Evolutionary conservation across 2,329 filamentous ascomycete genomes (phyloP).

Genomic region (Exophiala bonariae): DNA sequence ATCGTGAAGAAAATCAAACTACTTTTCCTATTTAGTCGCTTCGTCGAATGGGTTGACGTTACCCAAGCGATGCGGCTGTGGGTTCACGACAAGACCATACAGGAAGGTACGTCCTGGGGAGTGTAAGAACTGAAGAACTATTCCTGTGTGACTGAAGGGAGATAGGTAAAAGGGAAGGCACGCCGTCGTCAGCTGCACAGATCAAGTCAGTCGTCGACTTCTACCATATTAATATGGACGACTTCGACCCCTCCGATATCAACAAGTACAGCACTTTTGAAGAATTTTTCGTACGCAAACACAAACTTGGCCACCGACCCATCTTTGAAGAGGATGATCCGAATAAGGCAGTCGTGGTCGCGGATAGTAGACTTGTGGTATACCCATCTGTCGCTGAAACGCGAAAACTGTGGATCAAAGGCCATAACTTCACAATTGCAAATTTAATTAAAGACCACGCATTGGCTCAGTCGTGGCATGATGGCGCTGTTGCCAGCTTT

Average conservation of each 20-base stretch:
- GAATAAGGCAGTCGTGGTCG: slow-evolving; percentile 83
- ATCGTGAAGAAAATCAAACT: slow-evolving; percentile 44
- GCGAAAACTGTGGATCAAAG: slow-evolving; percentile 94
- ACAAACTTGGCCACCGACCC: slow-evolving; percentile 82
- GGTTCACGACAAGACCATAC: slow-evolving; percentile 38
- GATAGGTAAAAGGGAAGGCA: slow-evolving; percentile 85
- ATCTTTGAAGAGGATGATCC: slow-evolving; percentile 87
- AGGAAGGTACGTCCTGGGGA: slow-evolving; percentile 28
- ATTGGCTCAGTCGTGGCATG: slow-evolving; percentile 70
- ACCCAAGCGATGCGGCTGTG: slow-evolving; percentile 39
- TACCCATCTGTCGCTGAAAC: slow-evolving; percentile 86
- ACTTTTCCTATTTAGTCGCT: slow-evolving; percentile 42
- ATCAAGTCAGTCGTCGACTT: slow-evolving; percentile 91
- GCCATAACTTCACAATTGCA: slow-evolving; percentile 86
- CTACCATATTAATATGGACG: slow-evolving; percentile 88
- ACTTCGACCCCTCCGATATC: slow-evolving; percentile 75
- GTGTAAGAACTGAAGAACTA: background rate
- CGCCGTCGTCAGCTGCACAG: slow-evolving; percentile 81
- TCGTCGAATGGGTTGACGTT: slow-evolving; percentile 42
- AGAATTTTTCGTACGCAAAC: slow-evolving; percentile 93
- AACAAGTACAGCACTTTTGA: slow-evolving; percentile 90
- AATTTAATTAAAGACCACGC: slow-evolving; percentile 78
- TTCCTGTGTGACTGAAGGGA: slow-evolving; percentile 1
- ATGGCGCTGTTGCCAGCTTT: slow-evolving; percentile 83
- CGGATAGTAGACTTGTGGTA: slow-evolving; percentile 88